These are phyloP conservation scores for Chloroidium sp. DNA, from an alignment of 163 green algal genomes.

Conservation along the genomic window DNA sequence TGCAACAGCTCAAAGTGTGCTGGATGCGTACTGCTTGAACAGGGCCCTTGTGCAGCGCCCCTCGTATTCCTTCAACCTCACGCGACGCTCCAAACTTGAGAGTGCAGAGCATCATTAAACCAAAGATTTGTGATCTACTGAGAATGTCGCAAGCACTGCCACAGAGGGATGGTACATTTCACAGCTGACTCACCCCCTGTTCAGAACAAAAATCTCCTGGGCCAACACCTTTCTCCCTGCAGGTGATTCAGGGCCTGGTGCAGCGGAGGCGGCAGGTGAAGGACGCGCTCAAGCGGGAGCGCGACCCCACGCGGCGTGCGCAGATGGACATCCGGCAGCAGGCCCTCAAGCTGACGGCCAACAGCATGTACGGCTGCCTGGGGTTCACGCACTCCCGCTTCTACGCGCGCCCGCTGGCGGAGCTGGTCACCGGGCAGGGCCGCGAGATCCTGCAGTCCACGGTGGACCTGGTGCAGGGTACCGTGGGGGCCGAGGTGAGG, in stretches of 20 bases:
- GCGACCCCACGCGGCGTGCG: constrained; percentile 48
- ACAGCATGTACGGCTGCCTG: constrained; percentile 98
- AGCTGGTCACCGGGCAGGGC: constrained; percentile 89
- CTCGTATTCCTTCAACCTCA: too few relatives aligned
- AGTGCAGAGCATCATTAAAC: too few relatives aligned
- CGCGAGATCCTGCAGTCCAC: constrained; percentile 91
- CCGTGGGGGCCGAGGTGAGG: constrained; percentile 47
- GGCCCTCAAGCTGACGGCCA: constrained; percentile 97
- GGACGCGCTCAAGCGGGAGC: constrained; percentile 65
- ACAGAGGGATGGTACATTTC: too few relatives aligned
- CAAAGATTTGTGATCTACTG: too few relatives aligned
- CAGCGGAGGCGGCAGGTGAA: constrained; percentile 65
- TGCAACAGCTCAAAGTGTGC: too few relatives aligned
- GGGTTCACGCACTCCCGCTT: constrained; percentile 90
- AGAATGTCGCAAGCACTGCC: too few relatives aligned
- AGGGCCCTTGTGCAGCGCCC: too few relatives aligned
- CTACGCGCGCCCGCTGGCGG: constrained; percentile 84
- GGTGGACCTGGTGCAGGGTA: constrained; percentile 83
- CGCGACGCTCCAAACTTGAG: too few relatives aligned
- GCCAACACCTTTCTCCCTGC: neutral
- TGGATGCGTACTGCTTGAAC: too few relatives aligned
- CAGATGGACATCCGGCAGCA: constrained; percentile 90
- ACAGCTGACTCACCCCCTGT: too few relatives aligned
- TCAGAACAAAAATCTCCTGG: too few relatives aligned
- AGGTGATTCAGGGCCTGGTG: constrained; percentile 66